Conservation (phyloP, 768 basidiomycete species). For the Hericium erinaceus region DNA sequence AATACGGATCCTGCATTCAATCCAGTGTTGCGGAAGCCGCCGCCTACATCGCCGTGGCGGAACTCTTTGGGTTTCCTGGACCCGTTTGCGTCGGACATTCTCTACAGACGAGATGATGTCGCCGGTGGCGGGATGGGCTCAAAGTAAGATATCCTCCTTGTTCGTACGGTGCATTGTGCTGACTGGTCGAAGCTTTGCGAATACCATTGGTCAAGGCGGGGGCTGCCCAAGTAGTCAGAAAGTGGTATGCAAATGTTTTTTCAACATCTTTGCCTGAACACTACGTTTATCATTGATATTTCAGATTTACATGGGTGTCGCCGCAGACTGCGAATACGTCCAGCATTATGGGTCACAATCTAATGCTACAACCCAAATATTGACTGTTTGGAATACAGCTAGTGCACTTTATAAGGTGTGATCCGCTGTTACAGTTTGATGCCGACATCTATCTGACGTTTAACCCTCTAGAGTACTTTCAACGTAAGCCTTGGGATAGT, state of each 20-base stretch:
- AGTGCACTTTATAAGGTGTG: constrained; percentile 59
- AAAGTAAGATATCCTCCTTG: constrained; percentile 33
- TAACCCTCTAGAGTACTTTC: constrained; percentile 48
- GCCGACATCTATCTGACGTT: constrained; percentile 9
- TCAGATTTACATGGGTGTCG: constrained; percentile 74
- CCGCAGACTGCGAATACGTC: constrained; percentile 79
- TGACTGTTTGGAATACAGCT: constrained; percentile 76
- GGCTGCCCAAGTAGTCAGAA: constrained; percentile 71
- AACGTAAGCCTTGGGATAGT: constrained; percentile 80
- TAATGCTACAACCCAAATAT: constrained; percentile 64
- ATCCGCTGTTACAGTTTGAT: background rate
- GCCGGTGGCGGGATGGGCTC: constrained; percentile 39
- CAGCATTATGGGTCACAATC: constrained; percentile 49
- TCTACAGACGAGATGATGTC: constrained; percentile 46
- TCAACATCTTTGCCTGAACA: background rate
- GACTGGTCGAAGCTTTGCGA: constrained; percentile 44
- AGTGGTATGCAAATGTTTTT: constrained; percentile 36
- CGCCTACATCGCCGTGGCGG: constrained; percentile 24
- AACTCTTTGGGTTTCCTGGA: constrained; percentile 27
- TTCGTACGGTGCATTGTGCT: background rate
- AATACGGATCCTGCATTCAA: constrained; percentile 53
- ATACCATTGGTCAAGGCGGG: constrained; percentile 52
- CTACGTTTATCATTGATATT: background rate
- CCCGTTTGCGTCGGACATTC: constrained; percentile 24
- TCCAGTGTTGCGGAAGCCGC: constrained; percentile 33